Conservation (phyloP, 805 yeast genomes). For the Danielia reshetovae region DNA sequence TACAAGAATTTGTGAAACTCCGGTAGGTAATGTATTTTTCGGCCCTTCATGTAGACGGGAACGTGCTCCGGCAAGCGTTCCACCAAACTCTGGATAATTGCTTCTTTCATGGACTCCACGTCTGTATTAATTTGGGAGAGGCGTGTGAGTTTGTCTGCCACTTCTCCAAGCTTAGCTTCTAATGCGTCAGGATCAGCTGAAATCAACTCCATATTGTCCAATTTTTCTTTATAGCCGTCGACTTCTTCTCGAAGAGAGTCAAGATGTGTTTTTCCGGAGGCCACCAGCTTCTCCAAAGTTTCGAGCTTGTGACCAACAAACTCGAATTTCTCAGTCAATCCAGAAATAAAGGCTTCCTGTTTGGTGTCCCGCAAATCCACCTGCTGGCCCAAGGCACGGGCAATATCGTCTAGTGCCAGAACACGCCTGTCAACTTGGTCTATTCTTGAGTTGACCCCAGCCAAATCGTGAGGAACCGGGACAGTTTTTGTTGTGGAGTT, state of each 20-base stretch:
- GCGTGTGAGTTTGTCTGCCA: slow-evolving; percentile 14
- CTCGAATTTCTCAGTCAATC: slow-evolving; percentile 17
- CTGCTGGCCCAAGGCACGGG: slow-evolving; percentile 15
- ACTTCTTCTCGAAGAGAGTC: slow-evolving; percentile 12
- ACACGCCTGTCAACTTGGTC: slow-evolving; percentile 9
- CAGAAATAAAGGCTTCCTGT: slow-evolving; percentile 12
- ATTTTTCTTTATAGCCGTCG: slow-evolving; percentile 8
- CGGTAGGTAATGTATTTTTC: slow-evolving; percentile 34
- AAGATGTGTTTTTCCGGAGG: slow-evolving; percentile 5
- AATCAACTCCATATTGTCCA: slow-evolving; percentile 8
- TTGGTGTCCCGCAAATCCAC: slow-evolving; percentile 18
- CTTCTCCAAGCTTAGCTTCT: slow-evolving; percentile 15
- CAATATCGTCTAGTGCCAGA: slow-evolving; percentile 12
- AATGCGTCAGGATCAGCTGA: slow-evolving; percentile 10
- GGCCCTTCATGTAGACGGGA: slow-evolving; percentile 30
- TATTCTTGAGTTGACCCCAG: slow-evolving; percentile 8
- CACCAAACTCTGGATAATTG: slow-evolving; percentile 18
- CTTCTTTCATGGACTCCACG: slow-evolving; percentile 13
- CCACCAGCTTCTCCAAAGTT: slow-evolving; percentile 11
- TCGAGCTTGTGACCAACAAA: not conserved
- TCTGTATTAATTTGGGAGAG: slow-evolving; percentile 12
- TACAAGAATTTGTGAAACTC: slow-evolving; percentile 35
- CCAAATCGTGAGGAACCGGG: slow-evolving; percentile 1
- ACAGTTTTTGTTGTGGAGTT: not conserved
- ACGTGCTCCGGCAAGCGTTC: slow-evolving; percentile 25